These are phyloP conservation scores for Neurospora sp. DNA, from an alignment of 495 filamentous ascomycete species.

Conservation along the genomic window DNA sequence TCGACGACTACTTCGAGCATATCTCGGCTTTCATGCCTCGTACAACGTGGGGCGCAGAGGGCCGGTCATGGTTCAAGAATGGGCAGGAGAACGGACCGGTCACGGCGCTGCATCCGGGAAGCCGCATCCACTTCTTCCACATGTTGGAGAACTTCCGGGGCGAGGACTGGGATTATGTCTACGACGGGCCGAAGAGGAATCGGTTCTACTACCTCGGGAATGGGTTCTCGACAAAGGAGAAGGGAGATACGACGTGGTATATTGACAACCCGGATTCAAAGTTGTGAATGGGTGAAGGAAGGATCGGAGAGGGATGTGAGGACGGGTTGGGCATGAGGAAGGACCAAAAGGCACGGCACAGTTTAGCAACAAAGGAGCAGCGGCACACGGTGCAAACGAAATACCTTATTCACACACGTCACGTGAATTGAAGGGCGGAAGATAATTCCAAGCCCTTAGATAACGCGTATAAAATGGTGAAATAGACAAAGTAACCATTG, in stretches of 20 bases:
- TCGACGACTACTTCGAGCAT: conserved; percentile 37
- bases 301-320: not conserved
- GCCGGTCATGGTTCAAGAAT: conserved; percentile 43
- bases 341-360: not conserved
- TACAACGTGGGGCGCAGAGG: conserved; percentile 33
- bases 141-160: conserved; percentile 37
- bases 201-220: conserved; percentile 40
- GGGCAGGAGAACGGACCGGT: conserved; percentile 35
- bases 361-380: not conserved
- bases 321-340: not conserved
- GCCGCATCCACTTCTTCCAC: conserved; percentile 42
- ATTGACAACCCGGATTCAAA: conserved; percentile 18
- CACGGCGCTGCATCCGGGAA: conserved; percentile 39
- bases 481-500: not conserved
- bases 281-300: not conserved
- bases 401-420: not conserved
- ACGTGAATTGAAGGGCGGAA: not conserved
- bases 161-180: conserved; percentile 42
- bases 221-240: conserved; percentile 36
- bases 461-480: not conserved
- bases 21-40: conserved; percentile 37
- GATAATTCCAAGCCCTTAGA: not conserved
- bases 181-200: conserved; percentile 25
- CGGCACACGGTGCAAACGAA: not conserved
- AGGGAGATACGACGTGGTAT: conserved; percentile 35